phyloP scores from a whole-genome alignment of 164 flowering plant genomes.

The Nymphaea colorata region DNA sequence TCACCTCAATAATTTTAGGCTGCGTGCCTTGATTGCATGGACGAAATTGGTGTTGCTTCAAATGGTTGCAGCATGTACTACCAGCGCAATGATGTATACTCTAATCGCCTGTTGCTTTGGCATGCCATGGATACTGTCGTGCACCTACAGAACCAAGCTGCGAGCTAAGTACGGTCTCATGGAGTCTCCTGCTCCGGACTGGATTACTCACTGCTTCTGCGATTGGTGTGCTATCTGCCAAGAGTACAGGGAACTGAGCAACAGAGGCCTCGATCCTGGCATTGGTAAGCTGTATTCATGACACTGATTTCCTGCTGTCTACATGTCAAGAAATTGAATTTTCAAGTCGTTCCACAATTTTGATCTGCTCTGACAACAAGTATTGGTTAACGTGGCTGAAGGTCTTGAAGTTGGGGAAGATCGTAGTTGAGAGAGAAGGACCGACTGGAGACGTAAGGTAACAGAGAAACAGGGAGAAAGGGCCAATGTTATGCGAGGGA shows the following conservation, averaged over 20 bases:
- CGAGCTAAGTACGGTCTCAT: constrained; percentile 16
- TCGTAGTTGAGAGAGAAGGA: no score
- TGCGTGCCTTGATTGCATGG: not conserved
- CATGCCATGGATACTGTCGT: constrained; percentile 27
- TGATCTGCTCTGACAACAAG: no score
- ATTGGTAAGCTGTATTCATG: constrained; percentile 10
- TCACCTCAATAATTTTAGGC: no score
- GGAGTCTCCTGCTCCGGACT: constrained; percentile 28
- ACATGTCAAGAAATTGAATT: no score
- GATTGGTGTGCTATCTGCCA: constrained; percentile 30
- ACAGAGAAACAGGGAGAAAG: no score
- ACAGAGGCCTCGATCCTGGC: constrained; percentile 29
- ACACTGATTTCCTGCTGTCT: no score
- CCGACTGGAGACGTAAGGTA: no score
- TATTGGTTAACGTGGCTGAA: no score
- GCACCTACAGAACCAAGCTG: constrained; percentile 25
- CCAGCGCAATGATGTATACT: constrained; percentile 18
- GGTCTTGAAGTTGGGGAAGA: no score
- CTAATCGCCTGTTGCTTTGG: constrained; percentile 5
- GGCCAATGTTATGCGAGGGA: no score
- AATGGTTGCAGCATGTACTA: constrained; percentile 18
- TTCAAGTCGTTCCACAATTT: no score
- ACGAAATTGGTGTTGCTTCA: not conserved
- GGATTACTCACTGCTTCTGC: constrained; percentile 21
- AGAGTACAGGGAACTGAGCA: constrained; percentile 9